A percentile compares a stretch with the other conserved stretches of the same genome.
phyloP scores from a whole-genome alignment of 2,329 filamentous ascomycete genomes.

The Aspergillus sp. region DNA sequence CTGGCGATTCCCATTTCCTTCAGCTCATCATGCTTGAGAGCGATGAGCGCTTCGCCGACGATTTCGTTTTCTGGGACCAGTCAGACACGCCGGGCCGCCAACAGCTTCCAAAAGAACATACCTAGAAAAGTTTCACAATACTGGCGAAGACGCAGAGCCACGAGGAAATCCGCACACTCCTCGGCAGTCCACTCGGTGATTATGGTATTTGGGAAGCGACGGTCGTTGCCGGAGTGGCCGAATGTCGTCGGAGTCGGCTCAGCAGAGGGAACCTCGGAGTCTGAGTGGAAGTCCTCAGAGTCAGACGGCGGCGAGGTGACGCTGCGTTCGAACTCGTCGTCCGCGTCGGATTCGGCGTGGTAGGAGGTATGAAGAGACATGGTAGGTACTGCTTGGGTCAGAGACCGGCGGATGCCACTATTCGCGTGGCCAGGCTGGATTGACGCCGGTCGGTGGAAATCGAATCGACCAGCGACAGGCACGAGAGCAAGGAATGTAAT shows the following conservation, averaged over 20 bases:
- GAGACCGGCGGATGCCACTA: slow-evolving; percentile 9
- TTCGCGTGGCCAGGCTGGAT: neutral
- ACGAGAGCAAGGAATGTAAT: neutral
- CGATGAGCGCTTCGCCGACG: slow-evolving; percentile 80
- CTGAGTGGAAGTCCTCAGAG: slow-evolving; percentile 48
- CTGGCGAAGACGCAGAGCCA: slow-evolving; percentile 67
- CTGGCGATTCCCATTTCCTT: slow-evolving; percentile 91
- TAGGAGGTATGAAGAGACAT: slow-evolving; percentile 43
- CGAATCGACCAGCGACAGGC: neutral
- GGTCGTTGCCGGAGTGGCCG: slow-evolving; percentile 42
- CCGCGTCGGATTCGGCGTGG: slow-evolving; percentile 55
- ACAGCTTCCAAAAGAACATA: slow-evolving; percentile 40
- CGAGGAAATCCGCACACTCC: slow-evolving; percentile 83
- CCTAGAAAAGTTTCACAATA: slow-evolving; percentile 77
- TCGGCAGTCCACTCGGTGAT: slow-evolving; percentile 61
- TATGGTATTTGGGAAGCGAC: slow-evolving; percentile 45
- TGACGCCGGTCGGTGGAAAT: neutral
- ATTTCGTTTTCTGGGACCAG: slow-evolving; percentile 71
- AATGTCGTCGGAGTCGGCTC: slow-evolving; percentile 57
- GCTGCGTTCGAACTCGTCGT: slow-evolving; percentile 57
- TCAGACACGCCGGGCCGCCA: slow-evolving; percentile 4
- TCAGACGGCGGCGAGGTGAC: slow-evolving; percentile 49
- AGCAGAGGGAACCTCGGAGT: slow-evolving; percentile 49
- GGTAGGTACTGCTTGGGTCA: slow-evolving; percentile 6
- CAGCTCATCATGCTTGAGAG: slow-evolving; percentile 81